Conservation (phyloP, 306 rosid species). For the Casuarina equisetifolia region DNA sequence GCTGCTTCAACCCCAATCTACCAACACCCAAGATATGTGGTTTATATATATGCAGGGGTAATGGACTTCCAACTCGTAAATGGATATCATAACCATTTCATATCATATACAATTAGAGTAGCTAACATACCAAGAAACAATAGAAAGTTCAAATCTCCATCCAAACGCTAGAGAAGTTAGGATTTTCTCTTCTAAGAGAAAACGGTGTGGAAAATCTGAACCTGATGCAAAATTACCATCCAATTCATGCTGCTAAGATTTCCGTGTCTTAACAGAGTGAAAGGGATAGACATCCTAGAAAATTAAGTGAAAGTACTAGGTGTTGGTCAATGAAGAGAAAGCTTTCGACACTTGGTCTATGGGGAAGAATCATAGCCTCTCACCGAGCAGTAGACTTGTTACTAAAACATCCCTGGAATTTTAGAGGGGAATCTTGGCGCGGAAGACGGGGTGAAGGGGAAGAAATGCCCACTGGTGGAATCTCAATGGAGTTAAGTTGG, state of each 20-base stretch:
- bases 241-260: slow-evolving; percentile 33
- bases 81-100: slow-evolving; percentile 20
- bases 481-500: slow-evolving; percentile 57
- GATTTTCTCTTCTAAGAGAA: slow-evolving; percentile 32
- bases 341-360: slow-evolving; percentile 43
- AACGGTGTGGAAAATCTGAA: slow-evolving; percentile 20
- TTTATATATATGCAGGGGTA: slow-evolving; percentile 17
- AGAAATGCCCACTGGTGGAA: slow-evolving; percentile 66
- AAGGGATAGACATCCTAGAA: slow-evolving; percentile 38
- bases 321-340: slow-evolving; percentile 24
- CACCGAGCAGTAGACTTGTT: slow-evolving; percentile 35
- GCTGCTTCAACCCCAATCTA: slow-evolving; percentile 21
- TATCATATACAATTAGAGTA: slow-evolving; percentile 30
- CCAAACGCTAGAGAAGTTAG: slow-evolving; percentile 33
- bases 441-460: slow-evolving; percentile 28
- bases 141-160: slow-evolving; percentile 5
- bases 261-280: slow-evolving; percentile 32
- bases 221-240: slow-evolving; percentile 32
- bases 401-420: slow-evolving; percentile 13
- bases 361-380: slow-evolving; percentile 23
- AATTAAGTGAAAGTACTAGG: slow-evolving; percentile 35
- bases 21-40: slow-evolving; percentile 28
- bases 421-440: slow-evolving; percentile 26
- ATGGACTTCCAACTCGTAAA: slow-evolving; percentile 24
- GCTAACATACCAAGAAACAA: slow-evolving; percentile 15